Evolutionary conservation across 768 basidiomycete genomes (phyloP).

Genomic region (Lentinula lateritia): DNA sequence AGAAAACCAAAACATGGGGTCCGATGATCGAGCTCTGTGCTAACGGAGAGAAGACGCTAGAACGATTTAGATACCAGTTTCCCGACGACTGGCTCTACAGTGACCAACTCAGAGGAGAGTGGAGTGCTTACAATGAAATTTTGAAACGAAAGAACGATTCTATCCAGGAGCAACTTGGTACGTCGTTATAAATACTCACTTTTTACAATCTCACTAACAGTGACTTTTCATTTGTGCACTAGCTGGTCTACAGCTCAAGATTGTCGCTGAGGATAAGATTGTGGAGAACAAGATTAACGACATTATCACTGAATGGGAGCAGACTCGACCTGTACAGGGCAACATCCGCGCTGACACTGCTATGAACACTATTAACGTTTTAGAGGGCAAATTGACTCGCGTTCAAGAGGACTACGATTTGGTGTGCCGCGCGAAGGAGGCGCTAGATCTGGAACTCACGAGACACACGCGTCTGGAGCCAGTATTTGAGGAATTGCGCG

Average conservation of each 20-base stretch:
- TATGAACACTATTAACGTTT: constrained; percentile 93
- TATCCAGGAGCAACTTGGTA: constrained; percentile 98
- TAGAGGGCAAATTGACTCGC: constrained; percentile 84
- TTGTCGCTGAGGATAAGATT: constrained; percentile 98
- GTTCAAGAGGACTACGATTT: constrained; percentile 95
- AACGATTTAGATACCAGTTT: constrained; percentile 95
- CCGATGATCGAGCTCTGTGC: constrained; percentile 95
- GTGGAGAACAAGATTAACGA: constrained; percentile 94
- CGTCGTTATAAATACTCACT: not conserved
- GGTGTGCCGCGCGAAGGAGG: constrained; percentile 94
- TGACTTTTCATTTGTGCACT: not conserved
- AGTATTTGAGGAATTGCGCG: constrained; percentile 90
- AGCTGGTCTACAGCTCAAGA: constrained; percentile 98
- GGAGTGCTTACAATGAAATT: constrained; percentile 98
- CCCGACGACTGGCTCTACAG: constrained; percentile 97
- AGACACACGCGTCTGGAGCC: constrained; percentile 90
- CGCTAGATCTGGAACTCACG: constrained; percentile 86
- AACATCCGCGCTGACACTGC: constrained; percentile 94
- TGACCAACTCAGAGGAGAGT: constrained; percentile 95
- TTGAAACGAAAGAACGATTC: constrained; percentile 96
- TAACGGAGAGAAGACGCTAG: constrained; percentile 93
- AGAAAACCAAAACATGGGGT: constrained; percentile 94
- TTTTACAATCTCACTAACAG: not conserved
- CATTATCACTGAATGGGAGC: constrained; percentile 89
- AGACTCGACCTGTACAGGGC: constrained; percentile 93